Conservation (phyloP, 2,329 filamentous ascomycete genomes). For the Aspergillus melleus region DNA sequence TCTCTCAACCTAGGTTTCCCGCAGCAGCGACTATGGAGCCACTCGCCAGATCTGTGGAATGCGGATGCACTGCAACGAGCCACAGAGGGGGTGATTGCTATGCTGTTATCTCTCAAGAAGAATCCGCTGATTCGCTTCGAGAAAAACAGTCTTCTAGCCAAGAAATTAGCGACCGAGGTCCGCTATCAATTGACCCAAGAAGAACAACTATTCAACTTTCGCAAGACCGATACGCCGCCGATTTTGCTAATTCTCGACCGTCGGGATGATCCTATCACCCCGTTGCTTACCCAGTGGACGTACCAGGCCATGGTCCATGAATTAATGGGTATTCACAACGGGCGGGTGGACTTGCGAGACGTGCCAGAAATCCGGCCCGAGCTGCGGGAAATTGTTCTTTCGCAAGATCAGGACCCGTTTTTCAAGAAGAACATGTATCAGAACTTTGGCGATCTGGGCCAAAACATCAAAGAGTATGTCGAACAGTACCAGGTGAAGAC, state of each 20-base stretch:
- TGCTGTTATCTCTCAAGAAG: constrained; percentile 90
- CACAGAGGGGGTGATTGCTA: constrained; percentile 81
- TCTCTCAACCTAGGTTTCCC: constrained; percentile 74
- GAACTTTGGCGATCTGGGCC: constrained; percentile 92
- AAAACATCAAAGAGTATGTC: constrained; percentile 98
- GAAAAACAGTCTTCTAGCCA: constrained; percentile 84
- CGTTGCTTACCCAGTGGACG: constrained; percentile 94
- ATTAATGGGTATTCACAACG: constrained; percentile 87
- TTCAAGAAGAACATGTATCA: constrained; percentile 99
- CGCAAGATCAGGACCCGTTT: constrained; percentile 96
- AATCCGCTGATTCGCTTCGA: constrained; percentile 92
- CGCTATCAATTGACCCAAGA: constrained; percentile 93
- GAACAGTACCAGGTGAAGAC: constrained; percentile 97
- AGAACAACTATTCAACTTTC: constrained; percentile 93
- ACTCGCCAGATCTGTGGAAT: constrained; percentile 84
- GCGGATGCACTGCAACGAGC: constrained; percentile 81
- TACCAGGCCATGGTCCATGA: constrained; percentile 99
- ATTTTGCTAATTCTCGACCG: constrained; percentile 89
- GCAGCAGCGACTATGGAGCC: constrained; percentile 75
- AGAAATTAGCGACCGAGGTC: constrained; percentile 90
- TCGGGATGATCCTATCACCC: constrained; percentile 91
- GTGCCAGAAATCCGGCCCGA: constrained; percentile 83
- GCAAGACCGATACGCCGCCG: constrained; percentile 89
- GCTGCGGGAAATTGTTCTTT: constrained; percentile 89
- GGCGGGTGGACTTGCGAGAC: constrained; percentile 83